Percentiles rank a stretch among this genome's conserved stretches.
Conservation (phyloP, 192 early-diverging fungal species). For the Backusella australiensis region DNA sequence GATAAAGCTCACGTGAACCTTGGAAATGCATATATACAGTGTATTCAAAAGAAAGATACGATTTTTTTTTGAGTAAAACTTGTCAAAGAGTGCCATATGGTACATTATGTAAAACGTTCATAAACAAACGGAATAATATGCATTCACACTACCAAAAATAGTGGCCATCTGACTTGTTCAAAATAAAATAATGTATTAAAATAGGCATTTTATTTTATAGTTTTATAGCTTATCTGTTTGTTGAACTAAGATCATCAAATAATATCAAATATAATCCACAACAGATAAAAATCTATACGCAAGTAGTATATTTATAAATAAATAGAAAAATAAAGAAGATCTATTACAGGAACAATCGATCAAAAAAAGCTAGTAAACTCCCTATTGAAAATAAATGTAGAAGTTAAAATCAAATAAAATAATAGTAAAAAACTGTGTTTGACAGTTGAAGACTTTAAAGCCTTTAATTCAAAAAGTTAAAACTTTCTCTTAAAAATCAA, state of each 20-base stretch:
- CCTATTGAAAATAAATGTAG: not conserved
- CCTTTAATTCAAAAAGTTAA: not conserved
- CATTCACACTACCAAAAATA: not conserved
- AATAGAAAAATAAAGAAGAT: not conserved
- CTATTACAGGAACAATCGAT: not conserved
- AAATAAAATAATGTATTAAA: constrained; percentile 1
- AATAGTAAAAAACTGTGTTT: not conserved
- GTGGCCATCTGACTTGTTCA: not conserved
- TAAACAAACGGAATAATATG: not conserved
- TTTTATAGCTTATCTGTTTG: not conserved
- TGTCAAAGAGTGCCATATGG: not conserved
- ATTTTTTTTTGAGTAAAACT: not conserved
- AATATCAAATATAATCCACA: not conserved
- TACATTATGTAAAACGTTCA: not conserved
- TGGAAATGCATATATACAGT: not conserved
- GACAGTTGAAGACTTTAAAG: not conserved
- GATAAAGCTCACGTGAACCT: not conserved
- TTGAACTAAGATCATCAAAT: not conserved
- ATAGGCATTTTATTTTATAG: not conserved
- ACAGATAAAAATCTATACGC: not conserved
- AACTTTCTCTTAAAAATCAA: not conserved
- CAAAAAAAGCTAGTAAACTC: not conserved
- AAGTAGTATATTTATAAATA: not conserved
- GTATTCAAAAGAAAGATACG: not conserved
- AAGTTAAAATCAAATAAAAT: not conserved